Conservation (phyloP, 192 early-diverging fungal genomes). For the Powellomyces hirtus region DNA sequence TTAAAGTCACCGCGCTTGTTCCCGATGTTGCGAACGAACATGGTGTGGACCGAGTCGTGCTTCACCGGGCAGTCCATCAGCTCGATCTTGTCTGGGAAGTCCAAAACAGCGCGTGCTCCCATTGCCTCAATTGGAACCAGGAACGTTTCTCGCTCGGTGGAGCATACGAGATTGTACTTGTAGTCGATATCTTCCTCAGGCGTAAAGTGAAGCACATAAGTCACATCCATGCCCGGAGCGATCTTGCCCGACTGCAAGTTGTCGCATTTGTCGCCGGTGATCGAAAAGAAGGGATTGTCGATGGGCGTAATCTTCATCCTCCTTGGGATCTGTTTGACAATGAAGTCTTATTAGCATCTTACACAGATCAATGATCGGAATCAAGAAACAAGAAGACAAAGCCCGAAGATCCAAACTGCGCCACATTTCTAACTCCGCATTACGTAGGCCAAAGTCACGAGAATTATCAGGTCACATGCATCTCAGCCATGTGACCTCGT, state of each 20-base stretch:
- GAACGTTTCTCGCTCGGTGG: conserved; percentile 61
- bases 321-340: conserved; percentile 56
- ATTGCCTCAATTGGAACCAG: conserved; percentile 51
- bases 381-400: no score
- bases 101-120: conserved; percentile 52
- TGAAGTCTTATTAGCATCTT: no score
- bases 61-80: conserved; percentile 50
- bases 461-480: no score
- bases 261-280: conserved; percentile 38
- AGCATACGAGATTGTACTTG: conserved; percentile 51
- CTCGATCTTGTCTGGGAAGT: conserved; percentile 52
- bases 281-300: conserved; percentile 43
- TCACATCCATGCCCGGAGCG: conserved; percentile 61
- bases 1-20: conserved; percentile 47
- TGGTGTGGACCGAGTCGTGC: conserved; percentile 33
- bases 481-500: no score
- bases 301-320: conserved; percentile 51
- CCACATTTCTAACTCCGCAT: no score
- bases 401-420: no score
- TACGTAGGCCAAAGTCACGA: no score
- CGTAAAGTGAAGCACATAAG: conserved; percentile 51
- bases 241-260: conserved; percentile 52
- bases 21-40: conserved; percentile 61
- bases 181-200: conserved; percentile 59
- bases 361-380: no score